phyloP scores from a whole-genome alignment of 1,139 yeast genomes.

The Suzukiozyma palmioleophila region DNA sequence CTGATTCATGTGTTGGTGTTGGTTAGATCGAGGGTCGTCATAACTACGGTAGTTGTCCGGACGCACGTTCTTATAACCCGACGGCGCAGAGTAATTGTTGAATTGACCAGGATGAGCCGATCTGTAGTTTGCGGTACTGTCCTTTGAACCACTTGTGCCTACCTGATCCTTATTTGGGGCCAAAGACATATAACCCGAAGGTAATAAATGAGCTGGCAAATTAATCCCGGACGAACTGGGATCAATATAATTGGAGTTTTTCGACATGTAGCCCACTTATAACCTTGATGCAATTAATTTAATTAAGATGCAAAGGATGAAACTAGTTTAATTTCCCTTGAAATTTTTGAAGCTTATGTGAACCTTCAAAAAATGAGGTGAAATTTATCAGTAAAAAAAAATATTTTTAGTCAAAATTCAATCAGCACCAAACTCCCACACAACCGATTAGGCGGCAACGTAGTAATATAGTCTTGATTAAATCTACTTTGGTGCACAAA shows the following conservation, averaged over 20 bases:
- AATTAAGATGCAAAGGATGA: too few species aligned
- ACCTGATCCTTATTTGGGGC: constrained; percentile 6
- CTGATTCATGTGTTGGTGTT: constrained; percentile 6
- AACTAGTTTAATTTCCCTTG: too few species aligned
- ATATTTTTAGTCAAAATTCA: too few species aligned
- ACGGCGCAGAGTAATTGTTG: neutral
- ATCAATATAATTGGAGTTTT: constrained; percentile 1
- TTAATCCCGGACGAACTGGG: constrained; percentile 1
- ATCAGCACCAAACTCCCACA: too few species aligned
- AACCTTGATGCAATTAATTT: too few species aligned
- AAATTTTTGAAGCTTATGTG: too few species aligned
- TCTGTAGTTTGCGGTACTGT: constrained; percentile 2
- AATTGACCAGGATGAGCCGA: neutral
- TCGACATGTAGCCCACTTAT: neutral
- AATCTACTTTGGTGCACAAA: too few species aligned
- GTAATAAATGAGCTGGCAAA: constrained; percentile 34
- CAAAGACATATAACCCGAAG: constrained; percentile 21
- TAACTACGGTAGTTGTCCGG: constrained; percentile 1
- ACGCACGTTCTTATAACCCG: neutral
- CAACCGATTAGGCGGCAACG: too few species aligned
- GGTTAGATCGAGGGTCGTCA: constrained; percentile 6
- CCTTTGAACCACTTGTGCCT: constrained; percentile 5
- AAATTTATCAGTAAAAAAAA: too few species aligned
- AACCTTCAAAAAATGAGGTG: too few species aligned
- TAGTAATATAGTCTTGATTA: too few species aligned